A percentile compares a stretch with the other conserved stretches of the same genome.
Conservation (phyloP, 2,329 filamentous ascomycete species). For the Tolypocladium ovalisporum region DNA sequence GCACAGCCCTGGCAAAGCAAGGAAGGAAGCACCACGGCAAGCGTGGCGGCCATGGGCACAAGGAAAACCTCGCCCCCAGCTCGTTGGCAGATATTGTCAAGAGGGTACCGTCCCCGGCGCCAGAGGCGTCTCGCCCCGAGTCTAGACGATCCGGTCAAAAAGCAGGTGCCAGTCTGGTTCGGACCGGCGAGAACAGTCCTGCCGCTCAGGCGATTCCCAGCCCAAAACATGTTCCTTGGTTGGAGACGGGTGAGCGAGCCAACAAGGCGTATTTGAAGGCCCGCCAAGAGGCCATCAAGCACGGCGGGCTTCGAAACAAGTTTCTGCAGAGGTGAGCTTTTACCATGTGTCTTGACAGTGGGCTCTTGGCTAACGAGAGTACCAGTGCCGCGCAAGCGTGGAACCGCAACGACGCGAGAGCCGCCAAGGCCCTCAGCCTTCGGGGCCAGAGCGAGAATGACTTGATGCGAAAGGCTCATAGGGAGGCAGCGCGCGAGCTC, state of each 20-base stretch:
- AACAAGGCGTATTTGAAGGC: constrained; percentile 95
- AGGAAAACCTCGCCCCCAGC: constrained; percentile 57
- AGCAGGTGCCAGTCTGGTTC: constrained; percentile 52
- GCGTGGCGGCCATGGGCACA: constrained; percentile 61
- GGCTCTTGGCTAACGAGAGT: constrained; percentile 1
- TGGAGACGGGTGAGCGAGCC: constrained; percentile 82
- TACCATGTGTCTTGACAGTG: not conserved
- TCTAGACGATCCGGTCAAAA: constrained; percentile 50
- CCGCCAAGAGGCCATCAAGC: constrained; percentile 90
- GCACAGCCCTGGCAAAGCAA: constrained; percentile 62
- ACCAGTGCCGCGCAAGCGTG: constrained; percentile 86
- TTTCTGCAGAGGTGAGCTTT: constrained; percentile 74
- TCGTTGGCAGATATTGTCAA: constrained; percentile 91
- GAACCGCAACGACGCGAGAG: constrained; percentile 94
- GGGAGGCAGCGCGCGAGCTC: constrained; percentile 81
- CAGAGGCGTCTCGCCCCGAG: constrained; percentile 47
- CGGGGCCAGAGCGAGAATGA: constrained; percentile 95
- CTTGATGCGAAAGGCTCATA: constrained; percentile 91
- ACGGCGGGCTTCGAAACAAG: constrained; percentile 91
- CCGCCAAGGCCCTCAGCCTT: constrained; percentile 87
- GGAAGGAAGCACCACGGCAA: constrained; percentile 92
- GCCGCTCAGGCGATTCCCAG: constrained; percentile 75
- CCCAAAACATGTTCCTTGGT: constrained; percentile 90
- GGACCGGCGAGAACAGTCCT: constrained; percentile 65
- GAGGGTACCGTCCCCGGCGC: constrained; percentile 79